Conservation (phyloP, 305 asterid genomes). For the Fraxinus angustifolia region DNA sequence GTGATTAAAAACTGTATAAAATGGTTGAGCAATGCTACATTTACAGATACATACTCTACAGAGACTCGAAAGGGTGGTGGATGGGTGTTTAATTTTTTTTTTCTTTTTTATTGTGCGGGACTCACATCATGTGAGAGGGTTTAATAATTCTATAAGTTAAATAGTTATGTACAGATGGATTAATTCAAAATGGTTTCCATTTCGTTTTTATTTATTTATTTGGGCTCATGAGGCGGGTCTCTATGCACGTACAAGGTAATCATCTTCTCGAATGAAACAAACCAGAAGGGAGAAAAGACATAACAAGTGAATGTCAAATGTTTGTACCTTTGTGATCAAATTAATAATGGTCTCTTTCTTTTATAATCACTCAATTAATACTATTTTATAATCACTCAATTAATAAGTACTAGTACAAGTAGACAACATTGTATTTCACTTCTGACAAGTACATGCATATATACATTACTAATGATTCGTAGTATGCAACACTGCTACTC, state of each 20-base stretch:
- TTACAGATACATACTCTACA: too few relatives aligned
- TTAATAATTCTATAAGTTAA: too few relatives aligned
- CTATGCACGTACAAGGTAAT: not conserved
- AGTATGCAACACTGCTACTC: not conserved
- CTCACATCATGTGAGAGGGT: too few relatives aligned
- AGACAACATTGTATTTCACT: not conserved
- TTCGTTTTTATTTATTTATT: too few relatives aligned
- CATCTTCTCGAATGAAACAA: not conserved
- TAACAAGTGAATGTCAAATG: not conserved
- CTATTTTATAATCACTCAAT: not conserved
- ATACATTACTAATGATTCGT: not conserved
- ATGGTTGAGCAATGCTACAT: not conserved
- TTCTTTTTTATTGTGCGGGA: too few relatives aligned
- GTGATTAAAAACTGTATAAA: not conserved
- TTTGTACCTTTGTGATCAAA: not conserved
- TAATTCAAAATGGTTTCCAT: not conserved
- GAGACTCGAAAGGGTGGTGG: too few relatives aligned
- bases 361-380: not conserved
- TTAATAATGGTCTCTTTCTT: too few relatives aligned
- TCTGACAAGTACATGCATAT: not conserved
- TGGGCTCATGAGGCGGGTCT: not conserved
- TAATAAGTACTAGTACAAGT: not conserved
- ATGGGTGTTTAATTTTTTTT: too few relatives aligned
- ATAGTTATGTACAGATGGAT: too few relatives aligned
- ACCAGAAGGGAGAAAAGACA: not conserved